Evolutionary conservation across 805 yeast species (phyloP).

Genomic region (Cyberlindnera mrakii): DNA sequence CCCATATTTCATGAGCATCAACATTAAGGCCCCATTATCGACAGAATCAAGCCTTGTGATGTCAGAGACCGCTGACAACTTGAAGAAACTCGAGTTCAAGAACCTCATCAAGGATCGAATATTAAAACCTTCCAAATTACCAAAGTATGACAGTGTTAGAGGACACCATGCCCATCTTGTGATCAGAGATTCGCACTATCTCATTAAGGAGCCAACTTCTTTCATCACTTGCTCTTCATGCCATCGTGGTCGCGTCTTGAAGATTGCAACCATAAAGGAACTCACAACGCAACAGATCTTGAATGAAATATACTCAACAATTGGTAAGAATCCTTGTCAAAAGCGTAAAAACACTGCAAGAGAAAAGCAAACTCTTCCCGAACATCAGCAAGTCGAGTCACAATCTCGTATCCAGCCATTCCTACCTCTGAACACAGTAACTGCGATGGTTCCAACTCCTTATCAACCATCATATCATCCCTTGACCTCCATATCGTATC

Average conservation of each 20-base stretch:
- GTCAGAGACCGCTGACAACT: constrained; percentile 11
- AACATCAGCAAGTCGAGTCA: not conserved
- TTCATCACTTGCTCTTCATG: constrained; percentile 25
- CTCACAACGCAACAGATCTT: constrained; percentile 16
- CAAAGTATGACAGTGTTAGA: constrained; percentile 11
- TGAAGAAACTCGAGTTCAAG: constrained; percentile 19
- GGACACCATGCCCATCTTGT: constrained; percentile 23
- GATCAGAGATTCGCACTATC: constrained; percentile 24
- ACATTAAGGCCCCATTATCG: not conserved
- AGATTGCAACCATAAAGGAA: constrained; percentile 17
- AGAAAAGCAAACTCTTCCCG: constrained; percentile 10
- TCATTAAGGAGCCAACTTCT: constrained; percentile 21
- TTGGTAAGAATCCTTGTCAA: constrained; percentile 19
- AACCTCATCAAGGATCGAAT: constrained; percentile 22
- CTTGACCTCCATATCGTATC: too few relatives aligned
- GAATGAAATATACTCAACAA: constrained; percentile 19
- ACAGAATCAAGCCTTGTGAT: not conserved
- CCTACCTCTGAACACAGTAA: not conserved
- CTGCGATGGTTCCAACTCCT: not conserved
- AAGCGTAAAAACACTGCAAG: constrained; percentile 20
- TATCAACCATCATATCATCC: too few relatives aligned
- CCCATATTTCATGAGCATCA: not conserved
- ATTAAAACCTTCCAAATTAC: constrained; percentile 20
- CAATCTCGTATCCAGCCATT: not conserved
- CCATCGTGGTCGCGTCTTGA: constrained; percentile 24